These are phyloP conservation scores for Suillus weaverae DNA, from an alignment of 768 basidiomycete species.

Conservation along the genomic window DNA sequence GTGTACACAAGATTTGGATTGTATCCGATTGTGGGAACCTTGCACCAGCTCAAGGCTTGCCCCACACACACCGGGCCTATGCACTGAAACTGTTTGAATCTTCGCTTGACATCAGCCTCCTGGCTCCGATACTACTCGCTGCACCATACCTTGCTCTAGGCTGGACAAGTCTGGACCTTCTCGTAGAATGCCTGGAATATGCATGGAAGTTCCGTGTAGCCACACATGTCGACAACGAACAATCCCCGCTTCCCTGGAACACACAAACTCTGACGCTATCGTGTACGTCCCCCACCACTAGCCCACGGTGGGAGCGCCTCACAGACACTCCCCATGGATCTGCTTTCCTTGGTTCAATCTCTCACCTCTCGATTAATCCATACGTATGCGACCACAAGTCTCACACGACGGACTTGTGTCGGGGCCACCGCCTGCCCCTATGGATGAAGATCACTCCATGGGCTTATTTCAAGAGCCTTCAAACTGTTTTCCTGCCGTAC, in stretches of 20 bases:
- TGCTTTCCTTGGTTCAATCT: constrained; percentile 36
- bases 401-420: background rate
- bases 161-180: constrained; percentile 31
- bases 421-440: constrained; percentile 3
- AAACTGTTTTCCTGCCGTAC: background rate
- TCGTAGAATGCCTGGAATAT: constrained; percentile 33
- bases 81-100: background rate
- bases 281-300: constrained; percentile 34
- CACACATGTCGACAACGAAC: constrained; percentile 4
- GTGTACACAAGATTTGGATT: constrained; percentile 38
- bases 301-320: constrained; percentile 28
- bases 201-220: background rate
- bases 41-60: background rate
- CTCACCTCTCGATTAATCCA: constrained; percentile 22
- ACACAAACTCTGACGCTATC: constrained; percentile 31
- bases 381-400: background rate
- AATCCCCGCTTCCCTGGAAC: constrained; percentile 26
- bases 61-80: background rate
- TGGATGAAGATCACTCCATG: constrained; percentile 33
- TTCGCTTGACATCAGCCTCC: constrained; percentile 21
- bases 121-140: constrained; percentile 10
- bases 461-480: constrained; percentile 29
- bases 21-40: constrained; percentile 11
- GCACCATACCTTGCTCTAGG: constrained; percentile 31
- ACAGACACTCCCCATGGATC: constrained; percentile 31